These are phyloP conservation scores for Bipolaris oryzae DNA, from an alignment of 2,329 filamentous ascomycete species.

Conservation along the genomic window DNA sequence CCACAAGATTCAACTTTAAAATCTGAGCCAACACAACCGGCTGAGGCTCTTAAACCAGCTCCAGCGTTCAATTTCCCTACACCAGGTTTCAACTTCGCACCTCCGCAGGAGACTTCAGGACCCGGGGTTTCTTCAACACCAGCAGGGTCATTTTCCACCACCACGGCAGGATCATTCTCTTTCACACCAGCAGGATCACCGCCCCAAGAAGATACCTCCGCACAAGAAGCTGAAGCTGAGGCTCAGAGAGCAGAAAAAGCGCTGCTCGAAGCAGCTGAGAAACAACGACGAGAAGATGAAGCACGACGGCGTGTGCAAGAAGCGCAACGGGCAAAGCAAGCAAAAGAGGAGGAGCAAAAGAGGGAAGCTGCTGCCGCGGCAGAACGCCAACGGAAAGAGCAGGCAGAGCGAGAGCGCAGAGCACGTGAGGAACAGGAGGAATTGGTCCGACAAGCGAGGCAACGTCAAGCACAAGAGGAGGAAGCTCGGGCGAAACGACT, in stretches of 20 bases:
- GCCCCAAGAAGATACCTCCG: constrained; percentile 11
- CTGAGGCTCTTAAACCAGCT: constrained; percentile 10
- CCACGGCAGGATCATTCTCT: constrained; percentile 15
- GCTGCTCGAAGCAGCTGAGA: constrained; percentile 19
- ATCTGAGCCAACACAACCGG: constrained; percentile 4
- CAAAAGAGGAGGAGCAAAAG: constrained; percentile 21
- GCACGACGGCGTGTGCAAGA: constrained; percentile 18
- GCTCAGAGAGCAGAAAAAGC: constrained; percentile 15
- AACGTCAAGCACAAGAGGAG: constrained; percentile 29
- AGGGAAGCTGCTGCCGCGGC: constrained; percentile 16
- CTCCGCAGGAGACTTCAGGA: constrained; percentile 6
- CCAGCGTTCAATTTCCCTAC: constrained; percentile 13
- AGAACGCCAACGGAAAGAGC: constrained; percentile 23
- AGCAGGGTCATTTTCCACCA: constrained; percentile 17
- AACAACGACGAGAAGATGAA: constrained; percentile 18
- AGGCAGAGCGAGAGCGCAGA: constrained; percentile 20
- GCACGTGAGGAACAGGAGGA: constrained; percentile 30
- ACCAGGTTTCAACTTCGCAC: not conserved
- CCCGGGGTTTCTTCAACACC: constrained; percentile 22
- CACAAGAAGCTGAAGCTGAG: constrained; percentile 17
- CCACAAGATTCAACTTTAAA: not conserved
- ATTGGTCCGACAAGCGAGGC: constrained; percentile 24
- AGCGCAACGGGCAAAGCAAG: constrained; percentile 17
- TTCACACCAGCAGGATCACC: constrained; percentile 24
- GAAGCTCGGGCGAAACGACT: constrained; percentile 21